Evolutionary conservation across 192 early-diverging fungal genomes (phyloP), one percentile per base, ranked within the genome.

Genomic region (Jimgerdemannia lactiflua): DNA sequence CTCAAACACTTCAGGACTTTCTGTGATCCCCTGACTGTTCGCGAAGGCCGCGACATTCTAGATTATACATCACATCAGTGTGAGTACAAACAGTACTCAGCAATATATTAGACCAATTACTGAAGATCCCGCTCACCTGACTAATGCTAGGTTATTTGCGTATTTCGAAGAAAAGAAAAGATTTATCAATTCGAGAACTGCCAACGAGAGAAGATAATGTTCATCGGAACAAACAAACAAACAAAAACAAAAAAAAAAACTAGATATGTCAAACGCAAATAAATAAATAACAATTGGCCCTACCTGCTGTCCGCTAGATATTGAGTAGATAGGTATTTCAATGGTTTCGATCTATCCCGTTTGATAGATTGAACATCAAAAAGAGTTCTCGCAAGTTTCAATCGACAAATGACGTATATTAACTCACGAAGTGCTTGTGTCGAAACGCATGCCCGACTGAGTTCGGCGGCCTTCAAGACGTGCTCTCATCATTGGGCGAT

Each of bases 401-500:
- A 59, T 59, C 49, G 14, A 59, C 49, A 59, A 59, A 1, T 59
- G 0, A 14, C 49, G 49, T 14, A 59, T 59, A 6, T 10, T 10
- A 59, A 59, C 49, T 59, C 49, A 59, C 49, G 6, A 10, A 10
- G 14, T 59, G 14, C 14, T 59, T 6, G 49, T 79, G 9, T 44
- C 69, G 17, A 39, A 17, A 8, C 42, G 42, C n/a, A 63, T 29
- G 11, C 79, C 74, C 1, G 77, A 64, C 54, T 69, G 72, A 39
- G 70, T 64, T 59, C 71, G 70, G 64, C 77, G 73, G 10, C 75
- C 76, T 18, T 71, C 59, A 9, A 82, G 43, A 11, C 65, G 70
- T 17, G 70, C 41, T 3, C 40, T 75, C 29, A 78, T 65, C 17
- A 78, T 70, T n/a, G 68, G 67, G 9, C 74, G 54, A 7, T 66